These are phyloP conservation scores for Tetracladium marchalianum DNA, from an alignment of 495 filamentous ascomycete species.

Conservation along the genomic window DNA sequence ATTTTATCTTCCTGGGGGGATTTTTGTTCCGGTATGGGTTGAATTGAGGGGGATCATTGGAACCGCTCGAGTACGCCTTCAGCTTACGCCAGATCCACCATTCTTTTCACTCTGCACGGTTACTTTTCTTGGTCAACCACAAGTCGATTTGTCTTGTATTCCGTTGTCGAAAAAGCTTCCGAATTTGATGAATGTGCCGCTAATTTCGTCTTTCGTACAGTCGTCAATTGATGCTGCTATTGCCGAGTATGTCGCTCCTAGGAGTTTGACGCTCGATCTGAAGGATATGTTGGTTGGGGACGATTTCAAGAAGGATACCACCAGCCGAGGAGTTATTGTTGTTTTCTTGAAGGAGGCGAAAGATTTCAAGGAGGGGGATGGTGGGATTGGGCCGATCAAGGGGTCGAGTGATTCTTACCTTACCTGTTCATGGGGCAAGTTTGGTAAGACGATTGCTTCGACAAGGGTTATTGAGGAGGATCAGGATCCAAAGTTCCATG, in stretches of 20 bases:
- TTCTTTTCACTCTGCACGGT: slow-evolving; percentile 61
- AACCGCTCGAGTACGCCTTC: slow-evolving; percentile 52
- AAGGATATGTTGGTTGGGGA: slow-evolving; percentile 68
- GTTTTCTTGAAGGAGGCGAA: slow-evolving; percentile 51
- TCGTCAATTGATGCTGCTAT: slow-evolving; percentile 60
- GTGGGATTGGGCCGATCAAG: slow-evolving; percentile 39
- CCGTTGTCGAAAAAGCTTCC: slow-evolving; percentile 55
- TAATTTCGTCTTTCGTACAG: slow-evolving; percentile 65
- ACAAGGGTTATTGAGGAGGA: slow-evolving; percentile 54
- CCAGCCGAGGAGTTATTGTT: slow-evolving; percentile 51
- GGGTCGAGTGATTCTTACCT: slow-evolving; percentile 62
- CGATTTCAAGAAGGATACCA: slow-evolving; percentile 66
- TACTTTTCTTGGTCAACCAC: slow-evolving; percentile 68
- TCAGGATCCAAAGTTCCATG: slow-evolving; percentile 58
- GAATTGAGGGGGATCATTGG: slow-evolving; percentile 58
- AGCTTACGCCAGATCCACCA: slow-evolving; percentile 61
- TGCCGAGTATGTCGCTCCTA: slow-evolving; percentile 63
- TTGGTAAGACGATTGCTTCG: slow-evolving; percentile 55
- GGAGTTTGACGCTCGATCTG: slow-evolving; percentile 59
- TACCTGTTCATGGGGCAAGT: slow-evolving; percentile 64
- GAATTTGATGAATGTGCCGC: slow-evolving; percentile 61
- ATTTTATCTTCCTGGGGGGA: slow-evolving; percentile 52
- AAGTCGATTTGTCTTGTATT: slow-evolving; percentile 56
- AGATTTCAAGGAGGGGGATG: slow-evolving; percentile 59
- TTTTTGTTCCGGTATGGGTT: slow-evolving; percentile 61